Evolutionary conservation across 2,329 filamentous ascomycete species (phyloP), one percentile per base, ranked within the genome.

Genomic region (Aspergillus sp.): DNA sequence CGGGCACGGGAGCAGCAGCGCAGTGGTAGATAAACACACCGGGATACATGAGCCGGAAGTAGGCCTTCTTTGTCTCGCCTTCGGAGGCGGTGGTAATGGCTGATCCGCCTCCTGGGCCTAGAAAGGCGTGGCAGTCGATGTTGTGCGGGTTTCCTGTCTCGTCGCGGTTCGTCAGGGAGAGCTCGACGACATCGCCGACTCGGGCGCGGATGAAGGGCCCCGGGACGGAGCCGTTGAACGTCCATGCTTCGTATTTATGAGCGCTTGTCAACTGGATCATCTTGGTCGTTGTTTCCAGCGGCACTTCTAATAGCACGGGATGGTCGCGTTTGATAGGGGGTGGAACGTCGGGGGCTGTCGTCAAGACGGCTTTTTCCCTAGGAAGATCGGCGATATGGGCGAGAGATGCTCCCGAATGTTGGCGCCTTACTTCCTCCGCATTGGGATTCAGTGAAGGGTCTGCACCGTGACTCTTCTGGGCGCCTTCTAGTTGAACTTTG

Each of bases 231-330:
- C 59, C 63, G 54, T 71, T 71, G 53, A 71, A 71, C 0, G 63
- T 69, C 67, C 68, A 71, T 43, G 63, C 55, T 20, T 72, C 68
- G 56, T 71, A 71, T 47, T 71, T 72, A 60, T 66, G 63, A 32
- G 60, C 53, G 52, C 60, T 69, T 1, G 68, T 70, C 19, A 71
- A 56, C 47, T 71, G 67, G 7, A 55, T 46, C 10, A 64, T 20
- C 45, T 67, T 66, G 2, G 62, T 64, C 0, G 49, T 48, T 2
- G 68, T 67, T 9, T 53, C 59, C 11, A 71, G 52, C 1, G 63
- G 57, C 1, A 71, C 69, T 36, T 65, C 54, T 11, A 71, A 59
- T 2, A 70, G 57, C 3, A 67, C 67, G 0, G 65, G 63, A 38
- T 69, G 57, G 43, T 67, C 58, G 17, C 68, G 56, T 2, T 62